Conservation (phyloP, 2,329 filamentous ascomycete genomes). For the Paraconiothyrium sp. region DNA sequence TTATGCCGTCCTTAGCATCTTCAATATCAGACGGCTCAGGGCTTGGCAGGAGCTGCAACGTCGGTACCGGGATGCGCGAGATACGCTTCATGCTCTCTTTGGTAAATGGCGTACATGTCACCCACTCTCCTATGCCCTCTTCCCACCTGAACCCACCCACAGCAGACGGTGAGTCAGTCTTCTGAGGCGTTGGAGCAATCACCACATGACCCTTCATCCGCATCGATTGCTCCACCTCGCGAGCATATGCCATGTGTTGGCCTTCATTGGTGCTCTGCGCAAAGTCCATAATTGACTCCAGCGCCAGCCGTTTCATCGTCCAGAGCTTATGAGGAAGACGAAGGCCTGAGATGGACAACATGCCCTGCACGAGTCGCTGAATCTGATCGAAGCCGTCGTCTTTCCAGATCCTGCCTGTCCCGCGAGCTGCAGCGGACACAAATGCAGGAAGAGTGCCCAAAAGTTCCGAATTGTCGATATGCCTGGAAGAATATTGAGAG, state of each 20-base stretch:
- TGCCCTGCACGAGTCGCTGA: slow-evolving; percentile 37
- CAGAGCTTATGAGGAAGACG: slow-evolving; percentile 43
- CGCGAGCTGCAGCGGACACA: slow-evolving; percentile 44
- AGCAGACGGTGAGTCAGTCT: slow-evolving; percentile 37
- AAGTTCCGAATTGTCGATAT: slow-evolving; percentile 32
- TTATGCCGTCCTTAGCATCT: slow-evolving; percentile 17
- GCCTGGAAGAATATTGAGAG: slow-evolving; percentile 33
- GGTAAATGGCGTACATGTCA: slow-evolving; percentile 52
- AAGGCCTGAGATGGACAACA: slow-evolving; percentile 35
- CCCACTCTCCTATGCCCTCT: slow-evolving; percentile 58
- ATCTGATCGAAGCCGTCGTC: slow-evolving; percentile 48
- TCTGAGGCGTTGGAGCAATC: slow-evolving; percentile 39
- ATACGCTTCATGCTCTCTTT: slow-evolving; percentile 30
- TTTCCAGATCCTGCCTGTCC: slow-evolving; percentile 46
- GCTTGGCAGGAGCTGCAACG: slow-evolving; percentile 38
- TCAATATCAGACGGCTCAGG: slow-evolving; percentile 39
- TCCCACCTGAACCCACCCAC: slow-evolving; percentile 53
- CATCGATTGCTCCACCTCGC: slow-evolving; percentile 45
- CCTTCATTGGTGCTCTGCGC: slow-evolving; percentile 40
- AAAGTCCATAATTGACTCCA: slow-evolving; percentile 50
- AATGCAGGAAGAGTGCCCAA: slow-evolving; percentile 40
- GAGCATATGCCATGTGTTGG: slow-evolving; percentile 40
- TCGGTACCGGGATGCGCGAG: slow-evolving; percentile 28
- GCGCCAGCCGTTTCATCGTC: slow-evolving; percentile 48
- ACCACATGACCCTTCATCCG: slow-evolving; percentile 37